These are phyloP conservation scores for Trichoderma sp. DNA, from an alignment of 2,329 filamentous ascomycete genomes.

Conservation along the genomic window DNA sequence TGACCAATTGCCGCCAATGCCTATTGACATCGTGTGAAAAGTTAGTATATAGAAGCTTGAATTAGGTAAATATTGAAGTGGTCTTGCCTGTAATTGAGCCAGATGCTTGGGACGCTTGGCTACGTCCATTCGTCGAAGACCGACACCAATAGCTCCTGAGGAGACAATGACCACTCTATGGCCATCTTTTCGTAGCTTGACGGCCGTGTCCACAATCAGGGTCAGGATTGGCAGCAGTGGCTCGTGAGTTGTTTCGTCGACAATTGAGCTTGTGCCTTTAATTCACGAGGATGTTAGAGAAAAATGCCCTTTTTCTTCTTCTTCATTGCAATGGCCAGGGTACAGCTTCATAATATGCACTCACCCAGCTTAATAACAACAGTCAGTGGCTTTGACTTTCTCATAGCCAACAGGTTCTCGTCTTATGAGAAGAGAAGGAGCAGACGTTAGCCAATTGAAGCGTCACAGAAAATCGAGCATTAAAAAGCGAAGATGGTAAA, in stretches of 20 bases:
- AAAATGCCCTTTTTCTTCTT: neutral
- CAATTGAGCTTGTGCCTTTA: slow-evolving; percentile 98
- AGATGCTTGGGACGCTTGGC: slow-evolving; percentile 87
- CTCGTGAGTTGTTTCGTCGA: slow-evolving; percentile 93
- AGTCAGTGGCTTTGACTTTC: slow-evolving; percentile 54
- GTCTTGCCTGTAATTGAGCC: slow-evolving; percentile 74
- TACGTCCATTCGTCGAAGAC: slow-evolving; percentile 85
- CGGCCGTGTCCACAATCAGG: slow-evolving; percentile 91
- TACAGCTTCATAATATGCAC: slow-evolving; percentile 32
- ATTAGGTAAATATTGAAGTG: neutral
- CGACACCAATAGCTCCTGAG: slow-evolving; percentile 94
- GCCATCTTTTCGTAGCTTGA: slow-evolving; percentile 84
- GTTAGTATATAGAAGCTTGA: neutral
- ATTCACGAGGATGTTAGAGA: neutral
- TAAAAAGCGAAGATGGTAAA: neutral
- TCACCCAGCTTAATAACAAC: slow-evolving; percentile 88
- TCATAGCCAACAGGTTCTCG: slow-evolving; percentile 58
- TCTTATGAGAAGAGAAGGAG: neutral
- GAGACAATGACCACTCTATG: slow-evolving; percentile 96
- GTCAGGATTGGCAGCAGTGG: slow-evolving; percentile 89
- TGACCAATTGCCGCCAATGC: slow-evolving; percentile 95
- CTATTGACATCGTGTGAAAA: slow-evolving; percentile 43
- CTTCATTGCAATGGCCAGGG: neutral
- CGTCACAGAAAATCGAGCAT: neutral
- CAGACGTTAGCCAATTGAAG: slow-evolving; percentile 4